Evolutionary conservation across 2,329 filamentous ascomycete species (phyloP).

Genomic region (Colletotrichum sp.): DNA sequence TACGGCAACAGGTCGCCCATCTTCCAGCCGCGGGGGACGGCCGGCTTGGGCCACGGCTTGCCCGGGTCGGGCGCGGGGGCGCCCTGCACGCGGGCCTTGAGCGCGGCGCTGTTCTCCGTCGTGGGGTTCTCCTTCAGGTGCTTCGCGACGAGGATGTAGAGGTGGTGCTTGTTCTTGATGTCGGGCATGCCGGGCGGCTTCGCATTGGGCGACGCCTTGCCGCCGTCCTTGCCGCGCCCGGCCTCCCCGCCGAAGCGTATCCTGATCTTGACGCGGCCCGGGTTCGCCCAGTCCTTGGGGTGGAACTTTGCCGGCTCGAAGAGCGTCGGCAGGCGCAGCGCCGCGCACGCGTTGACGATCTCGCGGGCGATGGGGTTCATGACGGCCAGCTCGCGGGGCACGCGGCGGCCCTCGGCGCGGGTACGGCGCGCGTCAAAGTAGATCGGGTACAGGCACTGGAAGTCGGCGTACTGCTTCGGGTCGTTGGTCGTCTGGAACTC

Average conservation of each 20-base stretch:
- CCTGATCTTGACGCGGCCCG: constrained; percentile 80
- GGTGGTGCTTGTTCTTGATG: constrained; percentile 82
- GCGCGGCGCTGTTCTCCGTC: constrained; percentile 68
- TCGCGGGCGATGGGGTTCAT: constrained; percentile 86
- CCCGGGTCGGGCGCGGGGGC: constrained; percentile 68
- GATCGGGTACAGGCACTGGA: constrained; percentile 90
- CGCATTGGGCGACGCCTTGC: constrained; percentile 37
- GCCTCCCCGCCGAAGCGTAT: constrained; percentile 18
- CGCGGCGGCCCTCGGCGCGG: constrained; percentile 81
- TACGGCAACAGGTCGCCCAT: constrained; percentile 83
- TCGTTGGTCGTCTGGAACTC: constrained; percentile 43
- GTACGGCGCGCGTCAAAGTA: constrained; percentile 86
- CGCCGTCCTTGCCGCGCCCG: constrained; percentile 54
- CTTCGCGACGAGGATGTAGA: constrained; percentile 80
- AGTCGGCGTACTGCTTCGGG: constrained; percentile 70
- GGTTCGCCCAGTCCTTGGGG: constrained; percentile 97
- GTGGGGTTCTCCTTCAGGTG: constrained; percentile 83
- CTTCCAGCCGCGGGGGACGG: constrained; percentile 89
- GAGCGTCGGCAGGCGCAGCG: constrained; percentile 73
- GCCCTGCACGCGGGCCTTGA: constrained; percentile 76
- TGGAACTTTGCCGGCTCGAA: constrained; percentile 93
- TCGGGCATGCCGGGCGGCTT: constrained; percentile 40
- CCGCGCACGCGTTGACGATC: constrained; percentile 83
- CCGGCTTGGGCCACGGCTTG: constrained; percentile 73
- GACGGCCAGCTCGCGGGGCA: constrained; percentile 74